Evolutionary conservation across 805 yeast genomes (phyloP).

Genomic region (Pachysolen tannophilus): DNA sequence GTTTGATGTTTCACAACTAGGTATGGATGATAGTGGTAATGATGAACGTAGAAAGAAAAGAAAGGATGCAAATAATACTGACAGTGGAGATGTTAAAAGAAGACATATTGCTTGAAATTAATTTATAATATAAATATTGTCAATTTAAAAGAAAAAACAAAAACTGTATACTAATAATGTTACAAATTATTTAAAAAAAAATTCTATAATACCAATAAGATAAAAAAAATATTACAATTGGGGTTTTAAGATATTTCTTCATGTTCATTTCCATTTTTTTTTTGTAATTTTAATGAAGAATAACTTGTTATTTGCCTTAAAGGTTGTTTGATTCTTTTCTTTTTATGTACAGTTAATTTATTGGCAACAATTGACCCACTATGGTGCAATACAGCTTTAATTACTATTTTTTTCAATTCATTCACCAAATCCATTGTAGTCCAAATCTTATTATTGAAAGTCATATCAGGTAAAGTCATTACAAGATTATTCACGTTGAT

Average conservation of each 20-base stretch:
- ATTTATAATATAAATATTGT: no score
- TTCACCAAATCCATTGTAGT: slow-evolving; percentile 59
- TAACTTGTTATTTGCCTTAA: no score
- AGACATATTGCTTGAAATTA: background rate
- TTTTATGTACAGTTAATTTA: slow-evolving; percentile 45
- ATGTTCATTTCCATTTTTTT: no score
- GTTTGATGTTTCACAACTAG: slow-evolving; percentile 60
- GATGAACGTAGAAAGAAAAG: slow-evolving; percentile 28
- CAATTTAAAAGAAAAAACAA: no score
- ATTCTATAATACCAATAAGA: no score
- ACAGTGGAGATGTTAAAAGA: slow-evolving; percentile 1
- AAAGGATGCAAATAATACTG: slow-evolving; percentile 26
- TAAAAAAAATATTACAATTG: no score
- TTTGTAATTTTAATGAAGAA: no score
- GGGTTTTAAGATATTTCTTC: no score
- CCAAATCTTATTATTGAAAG: slow-evolving; percentile 59
- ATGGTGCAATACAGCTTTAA: slow-evolving; percentile 50
- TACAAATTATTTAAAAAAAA: no score
- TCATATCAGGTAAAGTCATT: slow-evolving; percentile 54
- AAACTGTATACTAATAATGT: no score
- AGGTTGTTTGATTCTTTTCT: slow-evolving; percentile 23
- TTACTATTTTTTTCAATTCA: slow-evolving; percentile 53
- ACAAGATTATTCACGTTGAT: slow-evolving; percentile 72
- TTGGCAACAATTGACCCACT: slow-evolving; percentile 77
- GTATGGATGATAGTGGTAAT: slow-evolving; percentile 39